Evolutionary conservation across 768 basidiomycete species (phyloP).

Genomic region (Pleurotus ostreatus): DNA sequence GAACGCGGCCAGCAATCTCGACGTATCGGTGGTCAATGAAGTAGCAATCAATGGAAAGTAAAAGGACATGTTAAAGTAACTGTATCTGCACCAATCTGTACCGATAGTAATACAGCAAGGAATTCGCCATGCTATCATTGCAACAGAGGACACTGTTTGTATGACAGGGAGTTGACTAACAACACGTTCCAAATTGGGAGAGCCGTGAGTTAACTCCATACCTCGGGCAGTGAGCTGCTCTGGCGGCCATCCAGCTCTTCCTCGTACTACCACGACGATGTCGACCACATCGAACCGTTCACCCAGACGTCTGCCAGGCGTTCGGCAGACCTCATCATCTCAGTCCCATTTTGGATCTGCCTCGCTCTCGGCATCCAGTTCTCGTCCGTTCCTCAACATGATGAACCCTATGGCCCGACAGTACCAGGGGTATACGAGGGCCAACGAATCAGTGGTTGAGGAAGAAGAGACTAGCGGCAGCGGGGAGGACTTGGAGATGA

Average conservation of each 20-base stretch:
- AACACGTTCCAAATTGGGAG: slow-evolving; percentile 9
- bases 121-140: background rate
- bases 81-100: background rate
- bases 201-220: background rate
- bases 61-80: background rate
- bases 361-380: slow-evolving; percentile 42
- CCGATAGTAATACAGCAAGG: background rate
- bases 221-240: background rate
- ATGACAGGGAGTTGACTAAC: background rate
- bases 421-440: slow-evolving; percentile 74
- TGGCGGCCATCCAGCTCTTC: slow-evolving; percentile 6
- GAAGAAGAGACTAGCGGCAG: slow-evolving; percentile 60
- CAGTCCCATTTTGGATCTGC: slow-evolving; percentile 31
- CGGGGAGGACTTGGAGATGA: slow-evolving; percentile 61
- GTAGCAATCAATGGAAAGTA: slow-evolving; percentile 6
- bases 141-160: background rate
- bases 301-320: slow-evolving; percentile 24
- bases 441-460: slow-evolving; percentile 65
- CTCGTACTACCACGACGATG: slow-evolving; percentile 20
- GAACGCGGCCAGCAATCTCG: slow-evolving; percentile 66
- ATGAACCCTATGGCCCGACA: slow-evolving; percentile 74
- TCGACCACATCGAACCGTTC: slow-evolving; percentile 20
- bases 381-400: slow-evolving; percentile 77
- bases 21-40: slow-evolving; percentile 21
- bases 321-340: slow-evolving; percentile 30